Base-by-base conservation (phyloP, 2,329 filamentous ascomycete genomes). In the Akanthomyces lecanii region DNA sequence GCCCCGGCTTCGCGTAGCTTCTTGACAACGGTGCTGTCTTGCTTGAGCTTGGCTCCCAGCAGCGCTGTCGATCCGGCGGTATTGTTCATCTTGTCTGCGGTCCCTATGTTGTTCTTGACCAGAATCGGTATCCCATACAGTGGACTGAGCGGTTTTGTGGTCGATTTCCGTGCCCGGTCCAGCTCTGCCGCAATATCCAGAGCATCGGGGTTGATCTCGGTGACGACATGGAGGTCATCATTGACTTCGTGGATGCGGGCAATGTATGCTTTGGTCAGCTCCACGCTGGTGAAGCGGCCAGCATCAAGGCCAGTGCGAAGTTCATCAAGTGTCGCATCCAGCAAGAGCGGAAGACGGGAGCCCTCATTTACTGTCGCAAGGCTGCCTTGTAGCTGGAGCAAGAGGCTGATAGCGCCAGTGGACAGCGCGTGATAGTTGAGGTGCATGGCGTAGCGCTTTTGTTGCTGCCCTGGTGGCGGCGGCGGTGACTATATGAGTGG, bases 31-130 rank as follows among this genome's bases (percentile, higher is more conserved):
- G 84, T 85, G 12, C 83, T 81, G 67, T 90, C 88, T 25, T 75
- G 71, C 2, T 77, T 78, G 0, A 85, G 79, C 66, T 79, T 82
- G 10, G 86, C 81, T 0, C 86, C 85, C 0, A 86, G 69, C 0
- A 91, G 77, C 1, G 85, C 82, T 65, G 81, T 88, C 0, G 87
- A 90, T 3, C 88, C 88, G 3, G 86, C 77, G 0, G 76, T 86
- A 65, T 84, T 89, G 68, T 85, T 81, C 84, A 89, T 86, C 64
- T 77, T 71, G 69, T 89, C 86, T 2, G 74, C 71, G 0, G 86
- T 89, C 16, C 82, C 86, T 55, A 90, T 88, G 69, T 87, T 88
- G 73, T 88, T 83, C 71, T 90, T 90, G 74, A 89, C 78, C 5
- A 89, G 73, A 28, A 89, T 82, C 0, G 87, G 87, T 4, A 89